These are phyloP conservation scores for Penicillium sp. DNA, from an alignment of 2,329 filamentous ascomycete genomes.

Conservation along the genomic window DNA sequence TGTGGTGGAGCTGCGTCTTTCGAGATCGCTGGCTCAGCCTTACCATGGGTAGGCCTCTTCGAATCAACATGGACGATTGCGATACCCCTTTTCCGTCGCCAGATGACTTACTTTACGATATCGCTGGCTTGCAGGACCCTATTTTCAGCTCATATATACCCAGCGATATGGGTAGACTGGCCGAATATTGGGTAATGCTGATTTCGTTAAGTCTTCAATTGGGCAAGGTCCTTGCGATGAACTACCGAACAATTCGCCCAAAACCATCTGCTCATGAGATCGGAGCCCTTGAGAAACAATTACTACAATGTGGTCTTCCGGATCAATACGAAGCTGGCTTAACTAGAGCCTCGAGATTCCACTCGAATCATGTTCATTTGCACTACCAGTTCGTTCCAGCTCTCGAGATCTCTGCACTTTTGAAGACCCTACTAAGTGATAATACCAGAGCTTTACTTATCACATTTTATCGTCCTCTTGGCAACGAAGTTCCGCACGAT, in stretches of 20 bases:
- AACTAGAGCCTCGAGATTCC: slow-evolving; percentile 17
- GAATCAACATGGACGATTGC: slow-evolving; percentile 40
- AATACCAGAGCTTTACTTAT: slow-evolving; percentile 24
- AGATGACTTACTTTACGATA: slow-evolving; percentile 28
- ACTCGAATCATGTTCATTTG: slow-evolving; percentile 27
- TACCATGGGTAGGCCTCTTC: slow-evolving; percentile 40
- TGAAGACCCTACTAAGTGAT: background rate
- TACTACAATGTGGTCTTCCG: slow-evolving; percentile 18
- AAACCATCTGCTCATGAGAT: slow-evolving; percentile 19
- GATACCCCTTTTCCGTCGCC: slow-evolving; percentile 32
- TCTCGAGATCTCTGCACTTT: background rate
- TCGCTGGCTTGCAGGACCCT: slow-evolving; percentile 6
- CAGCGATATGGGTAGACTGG: slow-evolving; percentile 19
- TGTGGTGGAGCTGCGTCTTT: slow-evolving; percentile 44
- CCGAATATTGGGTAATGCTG: slow-evolving; percentile 27
- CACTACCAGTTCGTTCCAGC: slow-evolving; percentile 27
- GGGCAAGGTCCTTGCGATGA: slow-evolving; percentile 24
- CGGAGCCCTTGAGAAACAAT: slow-evolving; percentile 21
- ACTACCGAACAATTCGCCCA: slow-evolving; percentile 22
- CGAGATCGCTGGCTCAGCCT: slow-evolving; percentile 44
- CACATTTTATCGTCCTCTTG: slow-evolving; percentile 30
- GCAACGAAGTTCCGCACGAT: slow-evolving; percentile 19
- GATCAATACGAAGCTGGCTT: slow-evolving; percentile 10
- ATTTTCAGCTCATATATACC: slow-evolving; percentile 19
- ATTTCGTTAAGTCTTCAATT: slow-evolving; percentile 27